Base-by-base conservation (phyloP, 2,329 filamentous ascomycete genomes). In the Pyricularia sp. region DNA sequence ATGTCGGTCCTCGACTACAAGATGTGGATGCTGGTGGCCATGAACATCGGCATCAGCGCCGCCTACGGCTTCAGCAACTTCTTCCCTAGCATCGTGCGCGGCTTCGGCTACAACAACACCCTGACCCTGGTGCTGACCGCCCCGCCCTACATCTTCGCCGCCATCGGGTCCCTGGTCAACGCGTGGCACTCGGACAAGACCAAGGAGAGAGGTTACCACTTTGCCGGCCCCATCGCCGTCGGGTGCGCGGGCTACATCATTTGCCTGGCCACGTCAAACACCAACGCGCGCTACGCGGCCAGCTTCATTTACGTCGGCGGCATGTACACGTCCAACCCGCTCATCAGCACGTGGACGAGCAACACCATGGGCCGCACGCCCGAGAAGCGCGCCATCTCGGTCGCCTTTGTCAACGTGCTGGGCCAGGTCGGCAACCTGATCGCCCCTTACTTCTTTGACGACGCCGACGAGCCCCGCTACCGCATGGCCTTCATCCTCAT, bases 1-100 rank as follows among this genome's bases (percentile, higher is more conserved):
- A 84, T 88, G 71, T 92, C 95, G 76, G 83, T 88, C 11, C 95
- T 94, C 80, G 87, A 89, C 72, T 95, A 88, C 79, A 66, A 66
- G 42, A 30, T 77, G 75, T 12, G 65, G 65, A 75, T 78, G 50
- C 31, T 67, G 20, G 81, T 85, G 1, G 90, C 87, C 11, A 90
- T 92, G 77, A 78, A 91, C 64, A 89, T 94, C 69, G 31, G 31
- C 25, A 67, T 67, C 26, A 58, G 36, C 36, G 65, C 65, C 36
- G 65, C 65, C 17, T 67, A 67, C 26, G 65, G 65, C 36, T 67
- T 67, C 17, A 74, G 75, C 50, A 73, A 75, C 68, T 75, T 71
- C 70, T 76, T 74, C 69, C 72, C 76, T 0, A 78, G 77, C 0
- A 73, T 79, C 3, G 75, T 79, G 42, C 71, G 70, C 2, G 75